Base-by-base conservation (phyloP, 202 grass and related monocot species). In the Brachypodium distachyon region DNA sequence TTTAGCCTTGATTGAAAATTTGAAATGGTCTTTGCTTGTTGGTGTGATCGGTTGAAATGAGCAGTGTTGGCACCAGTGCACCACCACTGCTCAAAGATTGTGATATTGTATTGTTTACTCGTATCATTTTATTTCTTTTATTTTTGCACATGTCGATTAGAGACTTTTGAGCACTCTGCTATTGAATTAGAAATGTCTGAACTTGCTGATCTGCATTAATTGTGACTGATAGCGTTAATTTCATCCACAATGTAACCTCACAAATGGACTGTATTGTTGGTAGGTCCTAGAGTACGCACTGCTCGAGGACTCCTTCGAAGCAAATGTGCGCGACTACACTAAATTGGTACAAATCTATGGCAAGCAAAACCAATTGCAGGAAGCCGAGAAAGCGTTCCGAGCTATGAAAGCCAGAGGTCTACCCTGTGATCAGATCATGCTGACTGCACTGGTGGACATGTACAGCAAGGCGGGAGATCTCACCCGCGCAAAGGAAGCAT, bases 341-440 rank as follows among this genome's bases (percentile, higher is more conserved):
- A 99, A 95, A 70, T 50, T 90, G 51, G 89, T 99, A 61, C 77
- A 90, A 59, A 84, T 83, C 25, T 88, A 90, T 72, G 87, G 73
- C 32, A 90, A 93, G 78, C 96, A 83, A 62, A 89, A 92, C 41
- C 72, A 87, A 23, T 86, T 99, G 82, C 74, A 76, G 3, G 82
- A 87, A 85, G 91, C 96, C 17, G 89, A 93, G 80, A 78, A 72
- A 52, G 66, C 85, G 69, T 84, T 95, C 62, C 54, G 83, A 4
- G 70, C 60, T 66, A 93, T 99, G 91, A 92, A 85, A 75, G 62
- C 14, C 50, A 92, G 83, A 90, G 87, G 88, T 27, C 92, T 95
- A 22, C 70, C 85, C 18, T 95, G 84, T n/a, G 96, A 98, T 72
- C 85, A 88, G 13, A 74, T 95, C 70, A 92, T 89, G 51, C 22